Conservation (phyloP, 495 filamentous ascomycete genomes). For the Xylaria castorea region DNA sequence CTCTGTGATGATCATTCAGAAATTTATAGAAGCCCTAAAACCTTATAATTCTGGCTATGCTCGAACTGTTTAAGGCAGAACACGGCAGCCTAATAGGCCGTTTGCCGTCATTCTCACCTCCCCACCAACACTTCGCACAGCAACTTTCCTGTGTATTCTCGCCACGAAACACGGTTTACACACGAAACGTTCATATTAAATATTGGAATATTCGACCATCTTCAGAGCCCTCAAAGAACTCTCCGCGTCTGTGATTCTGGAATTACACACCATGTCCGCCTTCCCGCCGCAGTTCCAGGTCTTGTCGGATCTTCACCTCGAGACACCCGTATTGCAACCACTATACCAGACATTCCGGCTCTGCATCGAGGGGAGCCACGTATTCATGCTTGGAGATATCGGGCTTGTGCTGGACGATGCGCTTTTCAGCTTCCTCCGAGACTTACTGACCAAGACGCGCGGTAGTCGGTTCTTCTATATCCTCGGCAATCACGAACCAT, state of each 20-base stretch:
- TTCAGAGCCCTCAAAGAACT: background rate
- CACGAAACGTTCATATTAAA: background rate
- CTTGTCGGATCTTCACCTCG: conserved; percentile 16
- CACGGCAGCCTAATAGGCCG: background rate
- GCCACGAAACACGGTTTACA: conserved; percentile 2
- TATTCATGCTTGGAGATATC: conserved; percentile 15
- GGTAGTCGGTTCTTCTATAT: conserved; percentile 10
- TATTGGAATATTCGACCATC: background rate
- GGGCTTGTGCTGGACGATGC: background rate
- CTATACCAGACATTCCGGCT: background rate
- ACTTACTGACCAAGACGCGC: background rate
- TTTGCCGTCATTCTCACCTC: conserved; percentile 3
- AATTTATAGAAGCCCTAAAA: background rate
- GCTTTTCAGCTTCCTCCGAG: conserved; percentile 3
- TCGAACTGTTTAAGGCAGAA: conserved; percentile 1
- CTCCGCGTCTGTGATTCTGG: conserved; percentile 5
- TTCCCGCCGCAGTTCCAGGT: conserved; percentile 16
- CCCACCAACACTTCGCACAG: conserved; percentile 6
- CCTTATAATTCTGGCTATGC: background rate
- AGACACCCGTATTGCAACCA: conserved; percentile 1
- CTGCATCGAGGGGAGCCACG: background rate
- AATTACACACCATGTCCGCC: conserved; percentile 15
- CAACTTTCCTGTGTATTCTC: conserved; percentile 9
- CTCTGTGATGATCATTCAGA: background rate
- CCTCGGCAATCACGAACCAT: conserved; percentile 19